Evolutionary conservation across 352 stramenopile genomes (phyloP).

Genomic region (Globisporangium echinulatum): DNA sequence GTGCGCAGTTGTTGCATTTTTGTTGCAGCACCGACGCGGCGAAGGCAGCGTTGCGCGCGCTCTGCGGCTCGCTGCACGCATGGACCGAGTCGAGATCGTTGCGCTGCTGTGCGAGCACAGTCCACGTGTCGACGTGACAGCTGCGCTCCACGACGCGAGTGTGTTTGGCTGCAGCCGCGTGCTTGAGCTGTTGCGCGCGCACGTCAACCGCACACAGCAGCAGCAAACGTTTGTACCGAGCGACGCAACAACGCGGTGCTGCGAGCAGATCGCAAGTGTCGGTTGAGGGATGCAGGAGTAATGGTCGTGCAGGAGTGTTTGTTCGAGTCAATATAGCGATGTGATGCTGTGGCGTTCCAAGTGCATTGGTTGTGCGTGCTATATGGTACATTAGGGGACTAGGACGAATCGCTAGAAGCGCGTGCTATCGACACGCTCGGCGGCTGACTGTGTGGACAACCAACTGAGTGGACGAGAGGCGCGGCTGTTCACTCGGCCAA

Average conservation of each 20-base stretch:
- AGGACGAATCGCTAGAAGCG: too few species aligned
- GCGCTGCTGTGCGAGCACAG: neutral
- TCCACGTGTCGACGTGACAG: neutral
- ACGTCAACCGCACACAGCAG: neutral
- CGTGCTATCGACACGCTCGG: too few species aligned
- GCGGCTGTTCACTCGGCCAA: conserved; percentile 4
- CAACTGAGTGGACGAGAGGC: too few species aligned
- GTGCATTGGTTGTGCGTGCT: too few species aligned
- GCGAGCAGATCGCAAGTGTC: neutral
- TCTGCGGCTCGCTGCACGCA: neutral
- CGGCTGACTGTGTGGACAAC: too few species aligned
- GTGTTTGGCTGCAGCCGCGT: neutral
- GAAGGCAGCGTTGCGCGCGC: neutral
- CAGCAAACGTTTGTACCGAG: neutral
- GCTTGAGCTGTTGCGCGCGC: neutral
- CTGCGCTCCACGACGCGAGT: neutral
- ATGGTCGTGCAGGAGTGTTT: neutral
- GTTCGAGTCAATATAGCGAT: neutral
- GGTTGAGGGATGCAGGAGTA: neutral
- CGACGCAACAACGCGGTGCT: neutral
- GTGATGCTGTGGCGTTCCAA: too few species aligned
- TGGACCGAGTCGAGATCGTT: neutral
- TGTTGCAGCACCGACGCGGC: neutral
- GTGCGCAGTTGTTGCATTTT: neutral
- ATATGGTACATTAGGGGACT: too few species aligned